Evolutionary conservation across 805 yeast species (phyloP), one percentile per base, ranked within the genome.

Genomic region (Monosporozyma aquatica): DNA sequence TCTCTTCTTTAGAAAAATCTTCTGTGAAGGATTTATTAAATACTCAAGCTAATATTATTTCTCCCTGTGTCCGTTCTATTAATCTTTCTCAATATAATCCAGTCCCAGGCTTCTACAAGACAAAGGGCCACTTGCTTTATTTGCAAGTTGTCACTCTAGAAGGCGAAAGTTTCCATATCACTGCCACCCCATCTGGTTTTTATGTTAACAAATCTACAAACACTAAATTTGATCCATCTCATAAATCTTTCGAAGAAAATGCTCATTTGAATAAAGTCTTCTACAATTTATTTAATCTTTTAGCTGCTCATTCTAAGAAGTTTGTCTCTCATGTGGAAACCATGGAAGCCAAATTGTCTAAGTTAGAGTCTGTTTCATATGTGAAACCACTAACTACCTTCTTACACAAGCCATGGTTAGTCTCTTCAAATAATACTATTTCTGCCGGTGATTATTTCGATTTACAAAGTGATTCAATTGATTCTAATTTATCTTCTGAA

Each of bases 71-170:
- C 14, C 69, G 72, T 42, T 82, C 90, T 7, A 64, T 92, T 47
- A 74, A 70, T 41, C 59, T 87, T 39, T 84, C 95, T 11, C 75
- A 76, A 42, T 90, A 95, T 92, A 80, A 84, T 49, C 95, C 97
- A 4, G 87, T 87, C 11, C 81, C 90, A 24, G 68, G 80, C 14
- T 65, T 69, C 40, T 76, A 73, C 57, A 74, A 68, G 51, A 44
- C 65, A n/a, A 74, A 72, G 57, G 97, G 97, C 21, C 95, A 89
- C 56, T 68, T 89, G 52, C 68, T 82, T 44, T 90, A 90, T 62
- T 68, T 92, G 54, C 75, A 75, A 43, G 69, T 78, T 33, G 80
- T 77, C 53, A 84, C 96, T 37, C 67, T 84, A 49, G 97, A 92
- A 64, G 82, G 82, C 52, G 94, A 85, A 57, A 74, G 74, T 23